Evolutionary conservation across 768 basidiomycete genomes (phyloP).

Genomic region (Mycena floridula): DNA sequence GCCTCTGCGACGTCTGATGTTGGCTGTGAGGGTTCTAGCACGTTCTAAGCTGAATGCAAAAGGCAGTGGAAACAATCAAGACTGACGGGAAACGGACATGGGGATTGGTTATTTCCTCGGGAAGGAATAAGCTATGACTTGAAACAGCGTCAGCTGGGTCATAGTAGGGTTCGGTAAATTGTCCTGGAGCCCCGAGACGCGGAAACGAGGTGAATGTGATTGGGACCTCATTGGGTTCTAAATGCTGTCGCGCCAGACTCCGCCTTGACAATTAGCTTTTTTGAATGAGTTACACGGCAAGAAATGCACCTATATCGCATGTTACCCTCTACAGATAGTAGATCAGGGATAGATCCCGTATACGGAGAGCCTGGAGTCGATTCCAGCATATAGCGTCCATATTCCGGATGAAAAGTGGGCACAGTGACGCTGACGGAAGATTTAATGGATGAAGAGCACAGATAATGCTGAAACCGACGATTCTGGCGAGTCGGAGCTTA

Average conservation of each 20-base stretch:
- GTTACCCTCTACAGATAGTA: slow-evolving; percentile 86
- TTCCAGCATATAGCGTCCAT: slow-evolving; percentile 98
- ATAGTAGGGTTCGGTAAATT: slow-evolving; percentile 88
- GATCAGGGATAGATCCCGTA: slow-evolving; percentile 78
- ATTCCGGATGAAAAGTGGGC: slow-evolving; percentile 96
- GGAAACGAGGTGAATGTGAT: slow-evolving; percentile 96
- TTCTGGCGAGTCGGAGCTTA: slow-evolving; percentile 52
- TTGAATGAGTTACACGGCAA: background rate
- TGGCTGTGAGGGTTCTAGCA: slow-evolving; percentile 89
- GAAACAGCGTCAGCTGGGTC: slow-evolving; percentile 72
- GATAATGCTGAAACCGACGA: slow-evolving; percentile 36
- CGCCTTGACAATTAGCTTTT: too few species aligned
- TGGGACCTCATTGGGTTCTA: slow-evolving; percentile 83
- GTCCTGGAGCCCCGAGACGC: slow-evolving; percentile 79
- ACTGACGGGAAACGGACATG: slow-evolving; percentile 97
- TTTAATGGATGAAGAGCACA: background rate
- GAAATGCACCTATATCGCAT: slow-evolving; percentile 81
- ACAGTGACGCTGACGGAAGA: slow-evolving; percentile 64
- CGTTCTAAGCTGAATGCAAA: slow-evolving; percentile 11
- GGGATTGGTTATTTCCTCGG: slow-evolving; percentile 93
- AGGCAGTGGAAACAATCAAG: slow-evolving; percentile 8
- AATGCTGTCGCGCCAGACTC: slow-evolving; percentile 72
- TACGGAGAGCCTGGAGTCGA: slow-evolving; percentile 96
- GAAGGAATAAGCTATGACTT: slow-evolving; percentile 90
- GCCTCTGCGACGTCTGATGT: slow-evolving; percentile 84